Evolutionary conservation across 192 early-diverging fungal species (phyloP).

Genomic region (Coemansia pectinata): DNA sequence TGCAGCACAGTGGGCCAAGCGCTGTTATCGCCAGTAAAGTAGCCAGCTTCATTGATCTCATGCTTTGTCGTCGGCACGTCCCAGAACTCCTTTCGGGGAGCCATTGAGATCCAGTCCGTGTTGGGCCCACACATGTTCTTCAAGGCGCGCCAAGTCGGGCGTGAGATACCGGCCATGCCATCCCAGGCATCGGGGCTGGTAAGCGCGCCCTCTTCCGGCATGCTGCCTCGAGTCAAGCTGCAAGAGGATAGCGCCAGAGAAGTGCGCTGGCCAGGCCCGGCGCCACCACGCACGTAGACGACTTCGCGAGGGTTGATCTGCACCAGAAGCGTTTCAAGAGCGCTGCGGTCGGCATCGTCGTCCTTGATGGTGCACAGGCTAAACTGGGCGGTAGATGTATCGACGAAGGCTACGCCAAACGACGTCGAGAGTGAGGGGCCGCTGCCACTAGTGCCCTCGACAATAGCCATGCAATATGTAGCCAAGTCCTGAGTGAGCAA

Average conservation of each 20-base stretch:
- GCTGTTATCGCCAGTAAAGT: slow-evolving; percentile 37
- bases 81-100: slow-evolving; percentile 57
- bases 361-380: slow-evolving; percentile 67
- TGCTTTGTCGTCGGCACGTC: slow-evolving; percentile 36
- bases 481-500: slow-evolving; percentile 86
- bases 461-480: slow-evolving; percentile 96
- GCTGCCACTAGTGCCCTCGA: slow-evolving; percentile 57
- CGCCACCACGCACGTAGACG: slow-evolving; percentile 60
- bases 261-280: slow-evolving; percentile 32
- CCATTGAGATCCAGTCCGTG: slow-evolving; percentile 53
- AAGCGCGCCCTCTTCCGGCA: not conserved
- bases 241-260: not conserved
- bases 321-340: slow-evolving; percentile 90
- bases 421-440: slow-evolving; percentile 35
- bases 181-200: slow-evolving; percentile 50
- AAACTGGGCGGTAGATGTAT: slow-evolving; percentile 94
- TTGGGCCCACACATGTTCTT: slow-evolving; percentile 48
- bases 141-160: slow-evolving; percentile 51
- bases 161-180: slow-evolving; percentile 55
- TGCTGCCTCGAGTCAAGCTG: slow-evolving; percentile 13
- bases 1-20: slow-evolving; percentile 56
- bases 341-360: slow-evolving; percentile 87
- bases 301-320: slow-evolving; percentile 93
- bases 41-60: slow-evolving; percentile 34
- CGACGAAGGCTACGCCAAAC: slow-evolving; percentile 92